Evolutionary conservation across 257 asterid species (phyloP).

Genomic region (Solanum pinnatisectum): DNA sequence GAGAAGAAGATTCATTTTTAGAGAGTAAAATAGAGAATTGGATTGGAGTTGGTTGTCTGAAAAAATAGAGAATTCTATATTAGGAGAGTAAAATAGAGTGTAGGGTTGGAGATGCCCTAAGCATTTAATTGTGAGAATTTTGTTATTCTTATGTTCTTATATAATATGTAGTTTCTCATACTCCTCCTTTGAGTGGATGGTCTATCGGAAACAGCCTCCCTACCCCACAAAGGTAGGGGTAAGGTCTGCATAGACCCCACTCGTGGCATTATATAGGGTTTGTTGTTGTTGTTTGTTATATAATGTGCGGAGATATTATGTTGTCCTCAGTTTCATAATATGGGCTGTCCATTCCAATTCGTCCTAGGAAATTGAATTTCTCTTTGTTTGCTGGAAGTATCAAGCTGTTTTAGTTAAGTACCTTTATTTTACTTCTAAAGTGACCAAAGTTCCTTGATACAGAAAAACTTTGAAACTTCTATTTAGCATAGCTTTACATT

Average conservation of each 20-base stretch:
- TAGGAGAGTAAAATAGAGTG: no score
- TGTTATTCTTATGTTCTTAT: background rate
- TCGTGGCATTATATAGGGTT: background rate
- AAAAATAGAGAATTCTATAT: no score
- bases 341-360: background rate
- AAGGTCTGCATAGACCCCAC: background rate
- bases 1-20: no score
- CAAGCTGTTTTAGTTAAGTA: background rate
- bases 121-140: background rate
- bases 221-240: background rate
- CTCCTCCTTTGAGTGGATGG: background rate
- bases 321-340: background rate
- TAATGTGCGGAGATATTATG: background rate
- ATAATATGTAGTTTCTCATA: background rate
- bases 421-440: background rate
- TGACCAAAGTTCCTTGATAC: background rate
- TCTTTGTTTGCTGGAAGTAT: background rate
- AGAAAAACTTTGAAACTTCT: background rate
- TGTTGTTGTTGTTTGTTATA: background rate
- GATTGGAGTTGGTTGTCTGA: no score
- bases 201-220: background rate
- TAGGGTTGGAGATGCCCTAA: no score
- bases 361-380: background rate
- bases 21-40: no score
- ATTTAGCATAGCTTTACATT: background rate